These are phyloP conservation scores for Zymoseptoria crescenta DNA, from an alignment of 2,329 filamentous ascomycete species.

Conservation along the genomic window DNA sequence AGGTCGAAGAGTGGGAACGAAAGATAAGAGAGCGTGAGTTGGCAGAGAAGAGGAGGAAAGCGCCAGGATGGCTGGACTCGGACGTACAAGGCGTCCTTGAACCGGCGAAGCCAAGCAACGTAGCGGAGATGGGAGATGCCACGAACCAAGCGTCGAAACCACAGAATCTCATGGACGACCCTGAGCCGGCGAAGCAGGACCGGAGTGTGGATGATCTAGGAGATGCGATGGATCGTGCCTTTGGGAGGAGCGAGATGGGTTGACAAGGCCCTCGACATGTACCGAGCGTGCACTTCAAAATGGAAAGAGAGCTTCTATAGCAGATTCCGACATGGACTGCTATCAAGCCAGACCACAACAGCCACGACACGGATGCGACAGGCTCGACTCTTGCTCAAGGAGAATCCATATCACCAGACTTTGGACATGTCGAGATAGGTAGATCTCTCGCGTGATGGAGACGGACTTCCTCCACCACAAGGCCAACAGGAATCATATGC, in stretches of 20 bases:
- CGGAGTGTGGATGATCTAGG: conserved; percentile 28
- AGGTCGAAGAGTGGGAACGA: conserved; percentile 64
- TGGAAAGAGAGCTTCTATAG: too few species aligned
- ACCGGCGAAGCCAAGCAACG: conserved; percentile 26
- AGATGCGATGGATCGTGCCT: conserved; percentile 30
- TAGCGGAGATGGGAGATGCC: conserved; percentile 13
- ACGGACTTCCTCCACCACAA: too few species aligned
- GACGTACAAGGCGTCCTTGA: conserved; percentile 63
- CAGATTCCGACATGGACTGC: too few species aligned
- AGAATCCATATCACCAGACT: too few species aligned
- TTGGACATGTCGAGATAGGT: too few species aligned
- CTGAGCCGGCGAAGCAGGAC: conserved; percentile 10
- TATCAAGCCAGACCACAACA: too few species aligned
- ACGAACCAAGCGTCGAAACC: neutral
- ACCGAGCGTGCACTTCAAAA: neutral
- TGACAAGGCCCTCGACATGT: conserved; percentile 3
- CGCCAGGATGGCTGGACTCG: conserved; percentile 74
- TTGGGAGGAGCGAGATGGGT: conserved; percentile 28
- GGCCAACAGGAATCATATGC: too few species aligned
- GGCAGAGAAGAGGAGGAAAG: conserved; percentile 70
- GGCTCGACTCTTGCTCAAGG: too few species aligned
- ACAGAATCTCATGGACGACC: conserved; percentile 22
- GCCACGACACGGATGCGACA: too few species aligned
- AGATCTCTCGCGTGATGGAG: too few species aligned
- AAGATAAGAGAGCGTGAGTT: conserved; percentile 57